Evolutionary conservation across 2,329 filamentous ascomycete species (phyloP), one percentile per base, ranked within the genome.

Genomic region (Chaetomium sp.): DNA sequence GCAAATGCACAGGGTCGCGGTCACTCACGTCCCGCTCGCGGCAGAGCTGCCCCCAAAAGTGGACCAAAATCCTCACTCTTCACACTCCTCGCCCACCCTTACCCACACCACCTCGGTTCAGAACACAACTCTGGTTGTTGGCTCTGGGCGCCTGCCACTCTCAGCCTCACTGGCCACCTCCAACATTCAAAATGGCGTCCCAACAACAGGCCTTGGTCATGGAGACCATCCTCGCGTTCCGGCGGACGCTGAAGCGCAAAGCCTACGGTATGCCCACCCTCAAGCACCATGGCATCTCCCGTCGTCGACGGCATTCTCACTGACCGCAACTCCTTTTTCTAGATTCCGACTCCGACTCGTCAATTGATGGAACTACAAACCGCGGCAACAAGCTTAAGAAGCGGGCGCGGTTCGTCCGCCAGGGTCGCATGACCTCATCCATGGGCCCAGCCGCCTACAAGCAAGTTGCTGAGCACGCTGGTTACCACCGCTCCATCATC

Each of bases 361-460:
- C 83, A 53, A 84, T 90, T 64, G 79, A 85, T 58, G 78, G 80
- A 64, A 81, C 80, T 64, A 86, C 84, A 55, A 91, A 91, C 70
- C 85, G 88, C 66, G 87, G 87, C 59, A 83, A 89, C 70, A 92
- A 91, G 69, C 76, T 92, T 46, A 89, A 91, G 75, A 87, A 84
- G 69, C 80, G 83, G 64, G 85, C 88, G 45, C 80, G 83, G 63
- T 88, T 88, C 67, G 80, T 87, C 46, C 85, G 82, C 64, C 78
- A 84, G 66, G 87, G 87, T 56, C 84, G 86, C 65, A 76, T 91
- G 60, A 82, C 86, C 44, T 79, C 82, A 33, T 79, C 84, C 0
- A 79, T 78, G 34, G 86, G 86, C 2, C 82, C 84, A 44, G 79
- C 83, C 62, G 79, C 82, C 10, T 89, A 90, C 72, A 87, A 82